Evolutionary conservation across 2,329 filamentous ascomycete genomes (phyloP), one percentile per base, ranked within the genome.

Genomic region (Fusarium continuum): DNA sequence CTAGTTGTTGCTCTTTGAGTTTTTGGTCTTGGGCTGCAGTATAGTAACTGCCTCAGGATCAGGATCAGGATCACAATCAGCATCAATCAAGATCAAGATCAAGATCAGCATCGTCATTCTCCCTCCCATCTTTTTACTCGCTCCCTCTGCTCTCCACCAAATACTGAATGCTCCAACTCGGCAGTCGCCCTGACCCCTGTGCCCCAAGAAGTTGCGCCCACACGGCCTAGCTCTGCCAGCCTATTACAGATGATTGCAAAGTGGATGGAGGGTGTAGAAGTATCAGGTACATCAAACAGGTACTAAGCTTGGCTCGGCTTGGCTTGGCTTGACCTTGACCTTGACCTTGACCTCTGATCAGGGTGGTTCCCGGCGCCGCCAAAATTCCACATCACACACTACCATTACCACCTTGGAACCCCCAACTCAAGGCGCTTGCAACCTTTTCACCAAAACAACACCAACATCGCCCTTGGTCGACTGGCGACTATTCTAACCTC

Each of bases 371-470:
- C 66, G 68, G 55, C 69, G 56, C 60, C 46, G 64, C 57, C 54
- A 65, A 65, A 69, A 66, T 68, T 66, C 62, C 62, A 66, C 62
- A 65, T 64, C 61, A 64, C 32, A 39, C 29, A 39, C 19, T 54
- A 39, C 25, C 46, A 58, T 50, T 54, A 69, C 58, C 64, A 67
- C 64, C 65, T 64, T 67, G 64, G 59, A 68, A 65, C 68, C 65
- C 66, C 68, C 62, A 65, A 55, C 62, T 34, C 57, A 47, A 55
- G 56, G 68, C 66, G 66, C 68, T 70, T 70, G 68, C 68, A 66
- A 70, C 68, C 56, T 62, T 70, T 70, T 70, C 69, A 67, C 68
- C 65, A 67, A 61, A 70, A 70, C 68, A 70, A 70, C 68, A 70
- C 65, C 68, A 65, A 66, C 67, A 70, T 63, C 65, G 68, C 67